Evolutionary conservation across 176 grass and related monocot species (phyloP).

Genomic region (Saccharum officinarum): DNA sequence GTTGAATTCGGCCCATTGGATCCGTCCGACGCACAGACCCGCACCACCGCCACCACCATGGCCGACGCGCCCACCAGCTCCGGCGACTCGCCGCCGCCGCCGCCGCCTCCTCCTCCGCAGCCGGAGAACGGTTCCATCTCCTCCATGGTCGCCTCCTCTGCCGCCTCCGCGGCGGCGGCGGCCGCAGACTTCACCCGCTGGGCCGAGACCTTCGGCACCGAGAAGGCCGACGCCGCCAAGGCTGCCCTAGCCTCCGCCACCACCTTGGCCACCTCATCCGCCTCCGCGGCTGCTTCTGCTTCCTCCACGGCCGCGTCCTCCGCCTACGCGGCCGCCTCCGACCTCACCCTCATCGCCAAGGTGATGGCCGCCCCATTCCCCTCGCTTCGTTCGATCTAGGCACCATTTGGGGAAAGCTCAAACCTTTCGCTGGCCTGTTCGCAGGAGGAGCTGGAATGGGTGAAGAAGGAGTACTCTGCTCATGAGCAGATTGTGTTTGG

Average conservation of each 20-base stretch:
- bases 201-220: conserved; percentile 47
- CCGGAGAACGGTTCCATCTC: conserved; percentile 37
- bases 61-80: conserved; percentile 31
- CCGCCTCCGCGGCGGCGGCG: conserved; percentile 33
- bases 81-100: conserved; percentile 29
- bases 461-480: conserved; percentile 33
- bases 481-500: conserved; percentile 46
- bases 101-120: not conserved
- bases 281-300: conserved; percentile 25
- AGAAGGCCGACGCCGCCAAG: conserved; percentile 41
- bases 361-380: conserved; percentile 13
- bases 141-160: conserved; percentile 49
- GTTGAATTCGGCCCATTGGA: conserved; percentile 14
- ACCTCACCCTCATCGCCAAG: conserved; percentile 43
- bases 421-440: not conserved
- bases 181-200: conserved; percentile 40
- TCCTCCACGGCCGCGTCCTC: conserved; percentile 28
- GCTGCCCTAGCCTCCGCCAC: conserved; percentile 31
- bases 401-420: not conserved
- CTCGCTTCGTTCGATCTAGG: conserved; percentile 16
- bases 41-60: conserved; percentile 27
- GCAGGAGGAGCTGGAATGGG: conserved; percentile 47
- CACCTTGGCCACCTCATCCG: conserved; percentile 29
- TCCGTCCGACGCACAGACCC: conserved; percentile 21
- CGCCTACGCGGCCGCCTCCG: conserved; percentile 35